A percentile compares a stretch with the other conserved stretches of the same genome.
Evolutionary conservation across 2,329 filamentous ascomycete genomes (phyloP).

Genomic region (Cryphonectria carpinicola): DNA sequence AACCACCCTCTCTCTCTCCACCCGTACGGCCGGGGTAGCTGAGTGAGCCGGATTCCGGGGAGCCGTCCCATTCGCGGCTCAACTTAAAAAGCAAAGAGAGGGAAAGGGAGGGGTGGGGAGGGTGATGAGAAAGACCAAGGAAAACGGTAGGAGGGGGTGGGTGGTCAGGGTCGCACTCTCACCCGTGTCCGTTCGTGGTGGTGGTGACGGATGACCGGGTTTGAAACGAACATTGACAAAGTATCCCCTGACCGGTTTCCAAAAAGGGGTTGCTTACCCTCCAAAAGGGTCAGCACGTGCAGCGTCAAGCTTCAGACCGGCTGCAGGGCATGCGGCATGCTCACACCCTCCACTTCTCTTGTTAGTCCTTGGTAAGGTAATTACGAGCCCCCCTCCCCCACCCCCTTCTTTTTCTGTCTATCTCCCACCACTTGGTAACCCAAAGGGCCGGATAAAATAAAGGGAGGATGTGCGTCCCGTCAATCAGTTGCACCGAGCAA

Average conservation of each 20-base stretch:
- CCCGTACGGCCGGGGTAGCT: neutral
- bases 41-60: conserved; percentile 8
- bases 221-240: neutral
- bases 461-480: neutral
- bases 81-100: neutral
- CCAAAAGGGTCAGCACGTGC: conserved; percentile 3
- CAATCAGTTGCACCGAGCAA: neutral
- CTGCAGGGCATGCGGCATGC: conserved; percentile 10
- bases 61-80: conserved; percentile 9
- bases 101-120: neutral
- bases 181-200: neutral
- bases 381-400: neutral
- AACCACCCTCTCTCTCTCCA: neutral
- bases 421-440: neutral
- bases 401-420: neutral
- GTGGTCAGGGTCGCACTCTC: conserved; percentile 5
- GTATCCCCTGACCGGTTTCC: conserved; percentile 14
- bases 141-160: neutral
- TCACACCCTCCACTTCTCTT: neutral
- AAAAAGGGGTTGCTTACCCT: neutral
- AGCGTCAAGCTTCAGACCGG: conserved; percentile 9
- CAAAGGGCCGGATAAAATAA: neutral
- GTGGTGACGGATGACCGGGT: conserved; percentile 6
- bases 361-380: neutral
- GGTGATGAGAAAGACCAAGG: neutral